These are phyloP conservation scores for Aegilops umbellulata DNA, from an alignment of 176 grass and related monocot species.

Conservation along the genomic window DNA sequence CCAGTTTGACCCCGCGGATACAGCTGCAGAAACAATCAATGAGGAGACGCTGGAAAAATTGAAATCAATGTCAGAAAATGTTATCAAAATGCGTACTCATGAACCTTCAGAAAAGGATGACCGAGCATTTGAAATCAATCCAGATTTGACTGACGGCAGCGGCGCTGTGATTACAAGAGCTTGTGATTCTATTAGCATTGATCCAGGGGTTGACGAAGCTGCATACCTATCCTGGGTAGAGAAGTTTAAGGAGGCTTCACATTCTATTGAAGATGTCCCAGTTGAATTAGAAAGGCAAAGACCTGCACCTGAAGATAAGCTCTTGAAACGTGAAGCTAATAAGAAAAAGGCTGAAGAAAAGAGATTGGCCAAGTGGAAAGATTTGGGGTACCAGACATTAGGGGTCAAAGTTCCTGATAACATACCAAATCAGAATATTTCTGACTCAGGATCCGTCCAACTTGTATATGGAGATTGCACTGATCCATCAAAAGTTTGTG, in stretches of 20 bases:
- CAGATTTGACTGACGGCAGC: slow-evolving; percentile 33
- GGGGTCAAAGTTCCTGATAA: slow-evolving; percentile 53
- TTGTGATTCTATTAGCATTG: slow-evolving; percentile 58
- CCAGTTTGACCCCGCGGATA: slow-evolving; percentile 58
- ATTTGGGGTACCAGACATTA: slow-evolving; percentile 73
- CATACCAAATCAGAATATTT: slow-evolving; percentile 48
- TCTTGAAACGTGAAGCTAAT: slow-evolving; percentile 63
- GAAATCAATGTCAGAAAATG: slow-evolving; percentile 70
- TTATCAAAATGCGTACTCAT: slow-evolving; percentile 67
- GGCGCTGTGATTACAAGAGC: slow-evolving; percentile 30
- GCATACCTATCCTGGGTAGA: slow-evolving; percentile 86
- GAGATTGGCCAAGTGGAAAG: slow-evolving; percentile 79
- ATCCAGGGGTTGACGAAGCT: slow-evolving; percentile 64
- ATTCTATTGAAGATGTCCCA: slow-evolving; percentile 48
- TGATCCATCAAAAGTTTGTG: slow-evolving; percentile 62
- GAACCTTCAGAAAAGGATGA: slow-evolving; percentile 54
- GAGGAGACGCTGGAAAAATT: slow-evolving; percentile 51
- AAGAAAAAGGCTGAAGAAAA: slow-evolving; percentile 78
- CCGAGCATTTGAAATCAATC: slow-evolving; percentile 74
- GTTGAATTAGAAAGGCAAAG: slow-evolving; percentile 53
- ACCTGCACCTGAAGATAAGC: slow-evolving; percentile 52
- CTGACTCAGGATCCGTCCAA: slow-evolving; percentile 60
- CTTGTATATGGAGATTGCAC: slow-evolving; percentile 99
- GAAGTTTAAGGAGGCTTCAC: slow-evolving; percentile 77
- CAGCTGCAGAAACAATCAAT: slow-evolving; percentile 36